Evolutionary conservation across 352 stramenopile species (phyloP), one percentile per base, ranked within the genome.

Genomic region (Phytophthora vignae): DNA sequence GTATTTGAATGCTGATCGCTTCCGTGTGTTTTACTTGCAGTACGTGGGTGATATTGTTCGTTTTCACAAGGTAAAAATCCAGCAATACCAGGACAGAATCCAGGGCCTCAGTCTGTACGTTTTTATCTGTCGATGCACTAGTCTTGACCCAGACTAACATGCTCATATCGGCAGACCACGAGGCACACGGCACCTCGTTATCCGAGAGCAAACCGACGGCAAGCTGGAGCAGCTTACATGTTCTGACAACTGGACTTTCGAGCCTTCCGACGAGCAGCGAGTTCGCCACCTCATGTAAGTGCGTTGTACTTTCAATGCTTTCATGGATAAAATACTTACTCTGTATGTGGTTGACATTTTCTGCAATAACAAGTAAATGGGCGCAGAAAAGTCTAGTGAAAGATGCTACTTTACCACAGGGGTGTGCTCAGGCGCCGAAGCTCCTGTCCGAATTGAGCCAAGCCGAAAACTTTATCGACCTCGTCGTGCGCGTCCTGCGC

Each of bases 11-110:
- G 27, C 27, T 29, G 9, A 58, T 42, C 42, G 46, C 52, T 19
- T 56, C 10, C 50, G 8, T 17, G 8, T 17, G 6, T 67, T 55
- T 62, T 54, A 3, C 55, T 64, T 46, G 4, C 55, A 95, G 87
- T 83, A 81, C 42, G 82, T 91, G 22, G 88, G 88, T 42, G 88
- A 95, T 55, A 77, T 95, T 44, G 85, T 95, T 63, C 88, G 88
- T 6, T 92, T 95, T 69, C 88, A 95, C 74, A 87, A 88, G 50
- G 69, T 93, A 1, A 71, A 78, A n/a, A 85, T 95, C 44, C 90
- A 93, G 46, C 73, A 79, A 9, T 92, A 87, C 50, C 71, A 84
- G 33, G 76, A 86, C 36, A 80, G 65, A 29, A 72, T 87, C 5
- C 87, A 95, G 71, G 87, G 85, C 5, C 52, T 93, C 15, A 74